These are phyloP conservation scores for Xerocomus amazonicus DNA, from an alignment of 1,284 basidiomycete genomes.

Conservation along the genomic window DNA sequence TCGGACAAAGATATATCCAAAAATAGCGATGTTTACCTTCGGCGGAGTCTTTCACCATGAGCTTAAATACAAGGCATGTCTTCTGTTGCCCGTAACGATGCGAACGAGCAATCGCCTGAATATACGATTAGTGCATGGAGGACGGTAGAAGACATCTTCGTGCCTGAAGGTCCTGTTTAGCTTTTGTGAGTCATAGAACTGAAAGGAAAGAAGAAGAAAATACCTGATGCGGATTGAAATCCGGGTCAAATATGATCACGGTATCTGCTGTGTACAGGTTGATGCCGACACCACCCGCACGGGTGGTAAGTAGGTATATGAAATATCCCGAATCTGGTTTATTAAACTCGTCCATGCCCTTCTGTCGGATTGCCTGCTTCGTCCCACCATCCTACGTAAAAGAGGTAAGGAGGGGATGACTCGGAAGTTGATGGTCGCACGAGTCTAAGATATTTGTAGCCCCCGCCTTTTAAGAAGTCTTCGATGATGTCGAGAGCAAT, in stretches of 20 bases:
- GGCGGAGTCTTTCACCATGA: constrained; percentile 87
- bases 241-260: constrained; percentile 89
- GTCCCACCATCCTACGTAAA: constrained; percentile 80
- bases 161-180: constrained; percentile 67
- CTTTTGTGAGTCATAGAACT: constrained; percentile 2
- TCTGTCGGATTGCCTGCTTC: constrained; percentile 84
- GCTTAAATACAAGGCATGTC: constrained; percentile 84
- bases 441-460: constrained; percentile 85
- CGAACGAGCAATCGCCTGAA: constrained; percentile 83
- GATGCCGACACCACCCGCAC: constrained; percentile 96
- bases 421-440: constrained; percentile 44
- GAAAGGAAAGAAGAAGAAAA: not conserved
- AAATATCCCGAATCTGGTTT: constrained; percentile 82
- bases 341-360: constrained; percentile 93
- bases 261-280: constrained; percentile 88
- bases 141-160: constrained; percentile 17
- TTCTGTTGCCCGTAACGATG: constrained; percentile 83
- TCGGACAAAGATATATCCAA: constrained; percentile 1
- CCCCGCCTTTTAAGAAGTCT: constrained; percentile 89
- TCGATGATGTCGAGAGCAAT: constrained; percentile 90
- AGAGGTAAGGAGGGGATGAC: not conserved
- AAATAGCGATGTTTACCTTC: constrained; percentile 54
- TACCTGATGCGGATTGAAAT: constrained; percentile 93
- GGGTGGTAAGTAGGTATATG: constrained; percentile 89
- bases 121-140: constrained; percentile 9